Evolutionary conservation across 495 filamentous ascomycete species (phyloP).

Genomic region (Parathielavia hyrcaniae): DNA sequence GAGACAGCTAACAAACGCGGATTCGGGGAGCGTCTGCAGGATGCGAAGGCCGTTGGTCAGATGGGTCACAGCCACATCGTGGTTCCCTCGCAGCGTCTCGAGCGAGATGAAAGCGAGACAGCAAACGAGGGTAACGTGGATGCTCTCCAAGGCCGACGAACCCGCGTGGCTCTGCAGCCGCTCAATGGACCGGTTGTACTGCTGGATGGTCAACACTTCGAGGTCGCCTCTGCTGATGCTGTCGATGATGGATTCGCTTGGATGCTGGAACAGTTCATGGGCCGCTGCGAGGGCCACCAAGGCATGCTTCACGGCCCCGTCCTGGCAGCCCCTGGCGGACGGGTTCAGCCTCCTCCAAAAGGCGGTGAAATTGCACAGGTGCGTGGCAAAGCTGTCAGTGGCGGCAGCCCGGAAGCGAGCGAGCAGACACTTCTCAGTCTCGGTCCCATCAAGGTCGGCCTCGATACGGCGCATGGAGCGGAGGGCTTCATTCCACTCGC

Average conservation of each 20-base stretch:
- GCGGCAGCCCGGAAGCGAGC: conserved; percentile 28
- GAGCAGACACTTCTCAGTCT: conserved; percentile 33
- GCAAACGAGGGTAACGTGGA: conserved; percentile 35
- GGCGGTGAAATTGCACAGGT: conserved; percentile 23
- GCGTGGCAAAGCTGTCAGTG: conserved; percentile 9
- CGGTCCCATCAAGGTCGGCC: conserved; percentile 35
- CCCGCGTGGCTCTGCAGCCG: conserved; percentile 29
- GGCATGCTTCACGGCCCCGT: conserved; percentile 38
- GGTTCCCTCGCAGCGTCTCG: conserved; percentile 34
- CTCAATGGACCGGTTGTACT: conserved; percentile 38
- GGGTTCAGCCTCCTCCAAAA: conserved; percentile 37
- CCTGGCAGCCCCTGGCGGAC: conserved; percentile 30
- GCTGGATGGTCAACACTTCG: conserved; percentile 37
- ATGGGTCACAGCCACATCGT: conserved; percentile 31
- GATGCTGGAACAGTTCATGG: conserved; percentile 25
- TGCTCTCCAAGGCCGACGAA: conserved; percentile 27
- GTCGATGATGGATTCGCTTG: conserved; percentile 14
- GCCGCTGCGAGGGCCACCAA: conserved; percentile 37
- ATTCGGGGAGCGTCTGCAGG: conserved; percentile 28
- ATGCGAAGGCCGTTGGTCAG: conserved; percentile 39
- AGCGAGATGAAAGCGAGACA: conserved; percentile 39
- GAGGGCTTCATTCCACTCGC: conserved; percentile 29
- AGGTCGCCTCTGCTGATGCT: conserved; percentile 26
- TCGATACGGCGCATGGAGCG: conserved; percentile 34
- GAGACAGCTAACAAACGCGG: conserved; percentile 21